Percentiles rank a stretch among this genome's conserved stretches.
Conservation (phyloP, 2,329 filamentous ascomycete species). For the Trichoderma aggressivum region DNA sequence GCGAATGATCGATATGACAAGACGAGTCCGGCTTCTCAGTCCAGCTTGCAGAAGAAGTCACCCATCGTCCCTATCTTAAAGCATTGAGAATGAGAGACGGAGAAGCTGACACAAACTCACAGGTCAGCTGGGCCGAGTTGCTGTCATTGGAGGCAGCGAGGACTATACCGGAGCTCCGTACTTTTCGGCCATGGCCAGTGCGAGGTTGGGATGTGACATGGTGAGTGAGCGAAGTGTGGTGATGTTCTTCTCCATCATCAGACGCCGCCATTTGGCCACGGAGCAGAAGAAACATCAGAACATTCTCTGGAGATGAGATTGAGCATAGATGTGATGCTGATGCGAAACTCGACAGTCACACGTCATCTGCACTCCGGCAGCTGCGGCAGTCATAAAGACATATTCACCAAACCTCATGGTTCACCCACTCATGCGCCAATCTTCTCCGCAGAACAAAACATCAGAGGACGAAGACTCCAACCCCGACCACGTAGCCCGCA, state of each 20-base stretch:
- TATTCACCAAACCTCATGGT: slow-evolving; percentile 99
- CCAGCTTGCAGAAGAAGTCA: background rate
- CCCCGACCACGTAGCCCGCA: slow-evolving; percentile 58
- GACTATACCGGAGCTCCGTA: slow-evolving; percentile 98
- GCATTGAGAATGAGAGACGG: background rate
- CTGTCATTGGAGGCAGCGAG: slow-evolving; percentile 89
- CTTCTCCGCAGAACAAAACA: slow-evolving; percentile 42
- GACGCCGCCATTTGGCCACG: background rate
- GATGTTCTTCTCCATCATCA: background rate
- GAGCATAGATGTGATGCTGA: background rate
- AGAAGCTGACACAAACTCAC: slow-evolving; percentile 18
- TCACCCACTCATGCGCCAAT: slow-evolving; percentile 88
- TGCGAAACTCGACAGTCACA: slow-evolving; percentile 60
- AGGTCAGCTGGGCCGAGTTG: slow-evolving; percentile 91
- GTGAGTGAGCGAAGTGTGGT: slow-evolving; percentile 43
- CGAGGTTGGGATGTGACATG: slow-evolving; percentile 85
- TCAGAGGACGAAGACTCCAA: slow-evolving; percentile 46
- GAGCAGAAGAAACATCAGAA: background rate
- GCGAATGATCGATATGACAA: slow-evolving; percentile 18
- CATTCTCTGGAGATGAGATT: background rate
- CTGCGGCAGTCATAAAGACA: slow-evolving; percentile 87
- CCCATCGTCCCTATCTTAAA: background rate
- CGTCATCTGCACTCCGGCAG: slow-evolving; percentile 90
- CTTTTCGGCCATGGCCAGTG: slow-evolving; percentile 96
- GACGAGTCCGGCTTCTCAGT: background rate